phyloP scores from a whole-genome alignment of 192 early-diverging fungal genomes.

The Coemansia sp. region DNA sequence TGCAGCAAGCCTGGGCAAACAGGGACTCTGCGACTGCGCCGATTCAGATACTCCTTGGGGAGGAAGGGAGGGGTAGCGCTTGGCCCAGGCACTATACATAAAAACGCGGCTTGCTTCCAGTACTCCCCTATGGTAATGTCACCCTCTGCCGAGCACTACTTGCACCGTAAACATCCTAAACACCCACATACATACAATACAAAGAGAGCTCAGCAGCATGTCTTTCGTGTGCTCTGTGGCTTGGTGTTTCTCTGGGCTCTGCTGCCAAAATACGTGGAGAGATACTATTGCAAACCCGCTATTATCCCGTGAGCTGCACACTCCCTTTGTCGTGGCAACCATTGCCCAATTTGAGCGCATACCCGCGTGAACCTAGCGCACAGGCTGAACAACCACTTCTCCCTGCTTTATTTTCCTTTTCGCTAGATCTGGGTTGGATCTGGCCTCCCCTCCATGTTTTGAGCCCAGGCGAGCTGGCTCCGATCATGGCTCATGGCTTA shows the following conservation, averaged over 20 bases:
- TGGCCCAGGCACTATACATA: neutral
- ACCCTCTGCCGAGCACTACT: neutral
- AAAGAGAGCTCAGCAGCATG: neutral
- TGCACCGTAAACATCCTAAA: neutral
- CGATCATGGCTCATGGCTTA: neutral
- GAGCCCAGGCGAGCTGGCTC: neutral
- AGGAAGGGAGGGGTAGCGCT: neutral
- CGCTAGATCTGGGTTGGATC: neutral
- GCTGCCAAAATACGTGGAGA: neutral
- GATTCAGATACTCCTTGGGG: neutral
- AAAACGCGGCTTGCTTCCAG: neutral
- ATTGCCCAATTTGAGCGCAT: constrained; percentile 3
- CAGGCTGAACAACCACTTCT: neutral
- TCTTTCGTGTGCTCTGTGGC: neutral
- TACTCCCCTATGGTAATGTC: constrained; percentile 1
- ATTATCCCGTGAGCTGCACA: neutral
- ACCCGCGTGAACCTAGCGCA: neutral
- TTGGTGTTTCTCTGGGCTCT: neutral
- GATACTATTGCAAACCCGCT: neutral
- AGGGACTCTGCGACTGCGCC: neutral
- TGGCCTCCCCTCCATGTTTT: neutral
- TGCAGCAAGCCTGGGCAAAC: neutral
- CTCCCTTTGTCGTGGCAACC: neutral
- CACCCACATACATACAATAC: neutral
- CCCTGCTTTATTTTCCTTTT: neutral